These are phyloP conservation scores for Sporothrix schenckii DNA, from an alignment of 2,329 filamentous ascomycete genomes.

Conservation along the genomic window DNA sequence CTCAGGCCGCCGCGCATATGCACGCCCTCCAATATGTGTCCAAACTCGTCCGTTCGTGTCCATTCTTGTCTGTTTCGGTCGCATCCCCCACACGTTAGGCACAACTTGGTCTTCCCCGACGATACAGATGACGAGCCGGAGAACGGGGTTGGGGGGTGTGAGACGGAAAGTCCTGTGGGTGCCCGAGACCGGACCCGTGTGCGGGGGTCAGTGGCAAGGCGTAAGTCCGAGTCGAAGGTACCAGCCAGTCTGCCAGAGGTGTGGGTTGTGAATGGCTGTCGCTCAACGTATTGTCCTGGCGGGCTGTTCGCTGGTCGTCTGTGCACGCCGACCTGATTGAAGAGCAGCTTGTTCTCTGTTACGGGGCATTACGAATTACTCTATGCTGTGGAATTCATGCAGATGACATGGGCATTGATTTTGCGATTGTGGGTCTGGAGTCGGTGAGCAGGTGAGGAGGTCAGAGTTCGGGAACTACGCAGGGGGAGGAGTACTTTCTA, in stretches of 20 bases:
- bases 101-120: background rate
- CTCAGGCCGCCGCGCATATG: background rate
- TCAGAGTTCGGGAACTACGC: background rate
- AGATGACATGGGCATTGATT: background rate
- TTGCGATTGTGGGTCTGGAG: background rate
- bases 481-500: background rate
- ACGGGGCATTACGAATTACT: too few species aligned
- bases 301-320: background rate
- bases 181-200: constrained; percentile 7
- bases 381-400: background rate
- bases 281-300: background rate
- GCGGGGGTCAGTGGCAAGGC: background rate
- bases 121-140: constrained; percentile 1
- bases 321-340: background rate
- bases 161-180: background rate
- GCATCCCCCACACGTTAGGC: background rate
- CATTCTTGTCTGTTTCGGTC: constrained; percentile 1
- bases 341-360: too few species aligned
- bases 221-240: background rate
- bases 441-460: background rate
- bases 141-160: background rate
- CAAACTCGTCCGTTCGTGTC: background rate
- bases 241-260: background rate
- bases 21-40: background rate
- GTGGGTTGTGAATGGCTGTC: background rate